Percentiles rank a stretch among this genome's conserved stretches.
These are phyloP conservation scores for Vitis hybrid DNA, from an alignment of 177 flowering plant genomes.

Conservation along the genomic window DNA sequence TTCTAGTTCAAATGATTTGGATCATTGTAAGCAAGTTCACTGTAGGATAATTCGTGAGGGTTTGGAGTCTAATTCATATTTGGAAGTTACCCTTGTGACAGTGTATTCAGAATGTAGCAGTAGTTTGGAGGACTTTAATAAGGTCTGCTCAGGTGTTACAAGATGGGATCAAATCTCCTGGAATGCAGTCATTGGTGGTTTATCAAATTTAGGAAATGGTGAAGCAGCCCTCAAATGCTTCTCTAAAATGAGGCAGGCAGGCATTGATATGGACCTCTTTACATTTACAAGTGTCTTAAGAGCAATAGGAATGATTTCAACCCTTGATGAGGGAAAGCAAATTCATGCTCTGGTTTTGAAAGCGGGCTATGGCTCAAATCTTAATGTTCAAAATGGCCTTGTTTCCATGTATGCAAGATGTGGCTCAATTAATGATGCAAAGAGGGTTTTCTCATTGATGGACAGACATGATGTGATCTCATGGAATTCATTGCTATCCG, in stretches of 20 bases:
- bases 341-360: slow-evolving; percentile 44
- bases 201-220: slow-evolving; percentile 34
- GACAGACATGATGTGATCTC: slow-evolving; percentile 47
- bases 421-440: slow-evolving; percentile 39
- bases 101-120: slow-evolving; percentile 44
- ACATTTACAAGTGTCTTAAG: slow-evolving; percentile 37
- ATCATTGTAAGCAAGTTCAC: slow-evolving; percentile 46
- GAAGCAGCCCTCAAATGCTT: slow-evolving; percentile 39
- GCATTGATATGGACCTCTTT: slow-evolving; percentile 29
- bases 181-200: slow-evolving; percentile 56
- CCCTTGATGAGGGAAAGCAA: slow-evolving; percentile 51
- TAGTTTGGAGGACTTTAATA: slow-evolving; percentile 34
- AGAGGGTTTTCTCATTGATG: slow-evolving; percentile 38
- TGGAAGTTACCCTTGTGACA: slow-evolving; percentile 40
- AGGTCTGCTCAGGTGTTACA: slow-evolving; percentile 24
- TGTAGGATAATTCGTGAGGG: slow-evolving; percentile 41
- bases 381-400: slow-evolving; percentile 47
- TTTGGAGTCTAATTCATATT: slow-evolving; percentile 31
- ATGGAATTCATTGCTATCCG: slow-evolving; percentile 57
- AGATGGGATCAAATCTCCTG: slow-evolving; percentile 43
- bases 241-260: slow-evolving; percentile 33
- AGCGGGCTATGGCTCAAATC: slow-evolving; percentile 29
- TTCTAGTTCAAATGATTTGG: slow-evolving; percentile 23
- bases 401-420: slow-evolving; percentile 61
- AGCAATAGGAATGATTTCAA: slow-evolving; percentile 38